Evolutionary conservation across 73 alveolate species (phyloP).

Genomic region (Stentor coeruleus): DNA sequence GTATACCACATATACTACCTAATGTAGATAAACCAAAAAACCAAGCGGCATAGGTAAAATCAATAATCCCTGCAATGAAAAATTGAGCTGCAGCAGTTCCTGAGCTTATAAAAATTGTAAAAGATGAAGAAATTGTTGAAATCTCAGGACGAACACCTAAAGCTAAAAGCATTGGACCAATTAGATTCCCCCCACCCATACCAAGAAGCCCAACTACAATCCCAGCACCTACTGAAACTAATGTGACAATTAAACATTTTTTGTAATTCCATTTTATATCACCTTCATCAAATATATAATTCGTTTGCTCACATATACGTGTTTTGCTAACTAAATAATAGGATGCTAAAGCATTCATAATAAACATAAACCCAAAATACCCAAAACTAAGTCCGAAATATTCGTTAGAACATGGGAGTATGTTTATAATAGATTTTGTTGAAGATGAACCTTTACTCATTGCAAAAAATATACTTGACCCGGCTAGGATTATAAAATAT

Average conservation of each 20-base stretch:
- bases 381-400: slow-evolving; percentile 9
- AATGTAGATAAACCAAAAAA: background rate
- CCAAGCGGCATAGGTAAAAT: background rate
- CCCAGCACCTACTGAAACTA: background rate
- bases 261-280: slow-evolving; percentile 7
- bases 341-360: background rate
- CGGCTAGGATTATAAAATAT: background rate
- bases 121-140: slow-evolving; percentile 6
- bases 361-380: background rate
- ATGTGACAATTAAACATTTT: background rate
- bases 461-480: background rate
- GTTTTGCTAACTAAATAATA: background rate
- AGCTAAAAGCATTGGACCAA: slow-evolving; percentile 20
- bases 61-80: background rate
- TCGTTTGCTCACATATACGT: background rate
- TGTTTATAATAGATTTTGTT: background rate
- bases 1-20: background rate
- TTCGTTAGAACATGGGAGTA: background rate
- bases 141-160: slow-evolving; percentile 21
- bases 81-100: background rate
- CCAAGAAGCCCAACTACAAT: background rate
- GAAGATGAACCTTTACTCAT: background rate
- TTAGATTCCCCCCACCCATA: background rate
- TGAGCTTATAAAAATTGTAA: slow-evolving; percentile 7
- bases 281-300: background rate